Base-by-base conservation (phyloP, 2,329 filamentous ascomycete genomes). In the Ceratocystiopsis minuta region DNA sequence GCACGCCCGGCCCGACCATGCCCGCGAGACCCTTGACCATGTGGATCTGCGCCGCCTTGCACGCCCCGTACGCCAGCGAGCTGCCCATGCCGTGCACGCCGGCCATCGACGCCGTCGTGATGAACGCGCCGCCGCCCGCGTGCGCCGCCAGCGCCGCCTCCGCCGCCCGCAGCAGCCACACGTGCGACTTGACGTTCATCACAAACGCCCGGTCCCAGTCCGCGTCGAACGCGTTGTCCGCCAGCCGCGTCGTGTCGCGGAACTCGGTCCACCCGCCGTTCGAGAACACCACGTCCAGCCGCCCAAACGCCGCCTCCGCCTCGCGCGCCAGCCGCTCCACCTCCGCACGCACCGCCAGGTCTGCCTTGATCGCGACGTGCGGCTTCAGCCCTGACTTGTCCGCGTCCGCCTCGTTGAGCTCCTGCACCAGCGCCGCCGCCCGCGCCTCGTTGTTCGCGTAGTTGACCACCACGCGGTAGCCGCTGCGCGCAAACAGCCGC, bases 231-330 rank as follows among this genome's bases (percentile, higher is more conserved):
- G 65, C 55, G 45, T 70, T 70, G 12, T 74, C 68, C 20, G 70
- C 62, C 20, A 75, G 52, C 48, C 66, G 55, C 9, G 47, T 53
- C 37, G 71, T 59, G 40, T 66, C 55, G 13, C 64, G 57, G 15
- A 67, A 54, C 15, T 51, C 53, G 0, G 68, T 70, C 67, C 68
- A 73, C 3, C 69, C 68, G 9, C 79, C 80, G 56, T 90, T 90
- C 3, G 78, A 80, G 51, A 88, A 72, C 37, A 90, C 64, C 35
- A 85, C 67, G 58, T 90, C 82, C n/a, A 90, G 57, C 1, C 77
- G 73, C 5, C 78, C 80, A 48, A 84, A 65, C n/a, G 57, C 58
- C 20, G 66, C 59, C 38, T 77, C 64, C 1, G 73, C 69, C 37
- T 77, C 66, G 16, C 67, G 58, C 1, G 87, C 71, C 0, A 78